Percentiles rank a stretch among this genome's conserved stretches.
phyloP scores from a whole-genome alignment of 2,329 filamentous ascomycete species.

The Pseudogymnoascus sp. region DNA sequence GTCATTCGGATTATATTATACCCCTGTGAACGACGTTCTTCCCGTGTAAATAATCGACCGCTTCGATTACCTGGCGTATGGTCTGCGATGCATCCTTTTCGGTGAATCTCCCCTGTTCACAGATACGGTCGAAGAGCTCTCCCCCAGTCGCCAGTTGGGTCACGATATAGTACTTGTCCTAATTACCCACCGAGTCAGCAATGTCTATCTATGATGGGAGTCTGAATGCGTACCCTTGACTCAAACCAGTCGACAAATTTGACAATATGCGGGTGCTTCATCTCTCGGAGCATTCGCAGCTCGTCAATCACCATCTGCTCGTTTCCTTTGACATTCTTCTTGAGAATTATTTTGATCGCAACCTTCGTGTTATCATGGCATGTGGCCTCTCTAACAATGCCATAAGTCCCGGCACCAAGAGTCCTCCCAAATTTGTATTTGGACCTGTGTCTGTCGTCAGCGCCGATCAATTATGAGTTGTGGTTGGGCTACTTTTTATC shows the following conservation, averaged over 20 bases:
- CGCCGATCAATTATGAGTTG: slow-evolving; percentile 4
- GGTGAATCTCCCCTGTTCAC: slow-evolving; percentile 95
- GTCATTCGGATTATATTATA: slow-evolving; percentile 29
- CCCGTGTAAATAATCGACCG: slow-evolving; percentile 87
- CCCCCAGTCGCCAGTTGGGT: slow-evolving; percentile 93
- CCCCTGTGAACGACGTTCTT: slow-evolving; percentile 96
- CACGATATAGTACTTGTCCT: slow-evolving; percentile 99
- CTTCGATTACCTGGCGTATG: slow-evolving; percentile 85
- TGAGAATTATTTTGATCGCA: slow-evolving; percentile 97
- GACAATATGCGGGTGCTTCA: slow-evolving; percentile 93
- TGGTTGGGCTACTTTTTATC: slow-evolving; percentile 71
- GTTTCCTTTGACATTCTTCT: slow-evolving; percentile 98
- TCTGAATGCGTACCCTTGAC: slow-evolving; percentile 61
- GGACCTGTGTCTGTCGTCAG: slow-evolving; percentile 43
- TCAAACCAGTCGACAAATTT: slow-evolving; percentile 99
- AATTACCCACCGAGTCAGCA: slow-evolving; percentile 8
- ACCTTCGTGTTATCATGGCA: slow-evolving; percentile 78
- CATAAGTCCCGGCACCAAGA: slow-evolving; percentile 93
- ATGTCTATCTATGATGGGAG: not conserved
- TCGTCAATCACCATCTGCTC: slow-evolving; percentile 99
- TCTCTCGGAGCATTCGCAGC: slow-evolving; percentile 80
- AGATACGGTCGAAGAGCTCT: slow-evolving; percentile 96
- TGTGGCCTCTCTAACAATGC: slow-evolving; percentile 93
- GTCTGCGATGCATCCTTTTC: slow-evolving; percentile 91
- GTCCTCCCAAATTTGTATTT: slow-evolving; percentile 91